phyloP scores from a whole-genome alignment of 768 basidiomycete species.

The Leccinum sublutescens region DNA sequence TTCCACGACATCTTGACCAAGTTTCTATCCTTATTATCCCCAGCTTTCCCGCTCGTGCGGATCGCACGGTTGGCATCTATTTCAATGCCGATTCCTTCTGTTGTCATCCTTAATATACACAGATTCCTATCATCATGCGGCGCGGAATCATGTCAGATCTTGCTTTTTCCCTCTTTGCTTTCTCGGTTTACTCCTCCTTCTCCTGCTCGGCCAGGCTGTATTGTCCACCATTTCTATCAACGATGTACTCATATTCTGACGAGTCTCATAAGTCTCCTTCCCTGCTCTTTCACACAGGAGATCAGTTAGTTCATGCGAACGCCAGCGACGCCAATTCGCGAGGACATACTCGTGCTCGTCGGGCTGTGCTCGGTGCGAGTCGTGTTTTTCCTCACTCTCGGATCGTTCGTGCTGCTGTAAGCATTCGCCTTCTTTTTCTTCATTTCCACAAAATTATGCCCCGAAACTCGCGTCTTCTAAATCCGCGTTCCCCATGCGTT shows the following conservation, averaged over 20 bases:
- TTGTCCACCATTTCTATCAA: conserved; percentile 7
- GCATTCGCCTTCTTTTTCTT: not conserved
- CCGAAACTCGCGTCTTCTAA: not conserved
- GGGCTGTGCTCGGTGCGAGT: conserved; percentile 4
- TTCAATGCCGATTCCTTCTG: conserved; percentile 5
- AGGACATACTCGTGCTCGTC: not conserved
- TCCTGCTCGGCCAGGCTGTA: conserved; percentile 27
- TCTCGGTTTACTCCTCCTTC: conserved; percentile 1
- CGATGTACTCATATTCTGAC: conserved; percentile 13
- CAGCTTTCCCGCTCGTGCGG: conserved; percentile 17
- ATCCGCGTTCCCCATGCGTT: not conserved
- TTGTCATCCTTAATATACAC: not conserved
- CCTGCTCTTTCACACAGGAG: not conserved
- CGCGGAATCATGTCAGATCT: conserved; percentile 7
- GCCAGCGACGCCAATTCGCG: too few species aligned
- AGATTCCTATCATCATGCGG: conserved; percentile 5
- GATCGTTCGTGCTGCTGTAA: conserved; percentile 1
- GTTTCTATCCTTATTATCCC: conserved; percentile 31
- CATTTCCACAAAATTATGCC: not conserved
- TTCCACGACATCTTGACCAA: conserved; percentile 13
- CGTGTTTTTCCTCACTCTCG: not conserved
- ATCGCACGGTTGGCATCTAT: conserved; percentile 9
- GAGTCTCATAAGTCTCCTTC: not conserved
- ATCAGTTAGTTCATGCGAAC: not conserved
- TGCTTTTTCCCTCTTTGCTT: conserved; percentile 9